Evolutionary conservation across 2,329 filamentous ascomycete species (phyloP), one percentile per base, ranked within the genome.

Genomic region (Mycosphaerella arachidis): DNA sequence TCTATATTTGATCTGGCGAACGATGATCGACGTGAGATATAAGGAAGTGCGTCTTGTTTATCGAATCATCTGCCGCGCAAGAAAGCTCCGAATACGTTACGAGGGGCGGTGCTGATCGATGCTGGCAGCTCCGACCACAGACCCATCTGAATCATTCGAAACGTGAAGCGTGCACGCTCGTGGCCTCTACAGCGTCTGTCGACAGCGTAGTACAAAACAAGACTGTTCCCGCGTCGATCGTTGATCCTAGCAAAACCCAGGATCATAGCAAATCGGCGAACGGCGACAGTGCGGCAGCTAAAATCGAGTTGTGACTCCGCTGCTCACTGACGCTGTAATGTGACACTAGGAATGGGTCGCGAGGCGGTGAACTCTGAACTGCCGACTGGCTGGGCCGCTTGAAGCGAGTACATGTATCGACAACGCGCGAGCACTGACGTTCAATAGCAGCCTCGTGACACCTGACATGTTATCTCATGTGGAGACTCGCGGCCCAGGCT

Each of bases 281-380:
- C 24, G 24, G 24, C 24, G 24, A 24, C 24, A 60, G 63, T 64
- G 60, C 24, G 45, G 24, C 63, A 60, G 24, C 24, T 24, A 24
- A 24, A 24, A 24, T 24, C 24, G 24, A 24, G 24, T 24, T 3
- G 24, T 24, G 24, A 24, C 24, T 24, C 24, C 24, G 3, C 24
- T 24, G 24, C 24, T 24, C 24, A 24, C 1, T 24, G 24, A 1
- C 24, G 24, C 24, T 24, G 24, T 24, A 60, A 53, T 48, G 40
- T 52, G 59, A 55, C 61, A 55, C 53, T 61, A 58, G 59, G 60
- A 65, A 66, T 64, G 65, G 59, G 56, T 53, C 48, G 55, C 43
- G 63, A 64, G 61, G 67, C 66, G 66, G 61, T 63, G 61, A 63
- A 59, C 54, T 62, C 62, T 66, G 63, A 64, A 65, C 48, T 68